These are phyloP conservation scores for Sungouiozyma intestinalis DNA, from an alignment of 805 yeast species.

Conservation along the genomic window DNA sequence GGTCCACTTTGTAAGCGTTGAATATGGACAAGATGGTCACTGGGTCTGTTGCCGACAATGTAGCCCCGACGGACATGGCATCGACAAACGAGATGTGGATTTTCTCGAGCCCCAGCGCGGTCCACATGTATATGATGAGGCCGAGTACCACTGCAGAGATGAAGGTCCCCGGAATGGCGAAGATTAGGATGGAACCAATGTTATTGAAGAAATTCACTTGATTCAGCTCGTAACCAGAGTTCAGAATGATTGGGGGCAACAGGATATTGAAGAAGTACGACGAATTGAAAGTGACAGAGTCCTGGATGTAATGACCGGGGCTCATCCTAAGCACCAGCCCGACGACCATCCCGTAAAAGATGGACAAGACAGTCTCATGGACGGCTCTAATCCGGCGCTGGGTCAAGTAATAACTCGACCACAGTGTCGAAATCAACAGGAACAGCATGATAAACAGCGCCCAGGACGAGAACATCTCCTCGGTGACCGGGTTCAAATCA, in stretches of 20 bases:
- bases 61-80: slow-evolving; percentile 95
- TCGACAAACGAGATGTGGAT: slow-evolving; percentile 88
- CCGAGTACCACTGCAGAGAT: slow-evolving; percentile 87
- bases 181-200: slow-evolving; percentile 78
- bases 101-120: slow-evolving; percentile 83
- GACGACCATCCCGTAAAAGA: slow-evolving; percentile 93
- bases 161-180: slow-evolving; percentile 96
- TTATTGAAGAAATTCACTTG: slow-evolving; percentile 92
- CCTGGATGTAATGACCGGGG: slow-evolving; percentile 97
- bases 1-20: slow-evolving; percentile 96
- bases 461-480: slow-evolving; percentile 96
- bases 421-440: slow-evolving; percentile 74
- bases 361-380: slow-evolving; percentile 95
- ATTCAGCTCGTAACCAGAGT: slow-evolving; percentile 93
- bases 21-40: slow-evolving; percentile 93
- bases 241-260: slow-evolving; percentile 90
- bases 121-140: slow-evolving; percentile 78
- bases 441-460: slow-evolving; percentile 81
- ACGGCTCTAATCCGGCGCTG: slow-evolving; percentile 86
- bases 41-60: slow-evolving; percentile 96
- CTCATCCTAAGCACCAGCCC: slow-evolving; percentile 82
- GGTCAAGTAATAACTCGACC: slow-evolving; percentile 91
- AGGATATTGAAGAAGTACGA: slow-evolving; percentile 88
- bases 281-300: slow-evolving; percentile 89
- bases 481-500: slow-evolving; percentile 73